A percentile compares a stretch with the other conserved stretches of the same genome.
Evolutionary conservation across 2,329 filamentous ascomycete genomes (phyloP).

Genomic region (Metarhizium guizhouense): DNA sequence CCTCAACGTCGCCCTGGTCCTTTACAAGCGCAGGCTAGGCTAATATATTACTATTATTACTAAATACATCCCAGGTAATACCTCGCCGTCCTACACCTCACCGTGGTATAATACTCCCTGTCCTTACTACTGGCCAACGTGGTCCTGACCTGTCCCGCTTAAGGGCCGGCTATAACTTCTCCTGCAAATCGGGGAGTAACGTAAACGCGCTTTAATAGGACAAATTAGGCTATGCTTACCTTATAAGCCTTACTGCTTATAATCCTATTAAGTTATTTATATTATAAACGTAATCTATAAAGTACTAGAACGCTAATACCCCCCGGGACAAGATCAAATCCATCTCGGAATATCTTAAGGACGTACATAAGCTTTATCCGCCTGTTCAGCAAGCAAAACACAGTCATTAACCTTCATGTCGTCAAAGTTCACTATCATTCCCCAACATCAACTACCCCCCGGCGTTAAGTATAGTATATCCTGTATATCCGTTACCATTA

Average conservation of each 20-base stretch:
- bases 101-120: slow-evolving; percentile 23
- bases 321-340: slow-evolving; percentile 29
- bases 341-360: slow-evolving; percentile 30
- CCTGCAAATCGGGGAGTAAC: slow-evolving; percentile 32
- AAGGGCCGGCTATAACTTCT: slow-evolving; percentile 36
- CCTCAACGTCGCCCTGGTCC: slow-evolving; percentile 27
- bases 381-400: neutral
- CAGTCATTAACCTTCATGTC: neutral
- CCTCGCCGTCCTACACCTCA: slow-evolving; percentile 28
- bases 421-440: slow-evolving; percentile 20
- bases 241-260: slow-evolving; percentile 23
- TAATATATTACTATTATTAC: slow-evolving; percentile 26
- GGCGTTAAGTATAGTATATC: slow-evolving; percentile 25
- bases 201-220: slow-evolving; percentile 33
- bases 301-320: slow-evolving; percentile 31
- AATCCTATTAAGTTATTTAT: slow-evolving; percentile 23
- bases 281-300: slow-evolving; percentile 26
- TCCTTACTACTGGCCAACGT: no score
- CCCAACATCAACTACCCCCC: slow-evolving; percentile 17
- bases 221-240: slow-evolving; percentile 26
- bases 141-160: neutral
- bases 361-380: slow-evolving; percentile 20
- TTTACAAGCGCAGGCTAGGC: slow-evolving; percentile 24
- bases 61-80: slow-evolving; percentile 32
- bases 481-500: slow-evolving; percentile 27